Base-by-base conservation (phyloP, 2,329 filamentous ascomycete species). In the Trichoderma pleuroti region DNA sequence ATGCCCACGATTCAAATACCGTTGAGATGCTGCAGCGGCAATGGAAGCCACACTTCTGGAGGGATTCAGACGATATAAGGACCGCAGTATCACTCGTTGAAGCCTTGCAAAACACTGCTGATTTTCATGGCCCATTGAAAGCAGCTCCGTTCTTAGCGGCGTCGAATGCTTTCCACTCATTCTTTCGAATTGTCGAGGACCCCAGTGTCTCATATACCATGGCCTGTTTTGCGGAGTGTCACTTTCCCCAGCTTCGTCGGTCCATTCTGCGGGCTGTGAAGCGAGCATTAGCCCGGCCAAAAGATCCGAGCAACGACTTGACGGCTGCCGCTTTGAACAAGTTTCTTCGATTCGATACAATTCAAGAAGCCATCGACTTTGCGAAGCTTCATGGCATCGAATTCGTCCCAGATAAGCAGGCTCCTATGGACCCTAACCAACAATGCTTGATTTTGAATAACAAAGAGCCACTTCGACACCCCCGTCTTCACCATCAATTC, bases 161-260 rank as follows among this genome's bases (percentile, higher is more conserved):
- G 2, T 81, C 86, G 52, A 83, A 84, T 24, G 82, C 83, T 7
- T 87, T 84, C 57, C 81, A 83, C 28, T 83, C 86, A 21, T 91
- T 87, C 77, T 91, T 91, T 75, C 82, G 85, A 28, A 88, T 91
- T 61, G 81, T 91, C 32, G 83, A 87, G 73, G 83, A 86, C 52
- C 81, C 82, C 0, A 80, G 82, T 18, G 86, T 90, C 3, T 91
- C 90, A 0, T 92, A 91, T 76, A 90, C 88, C 1, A 90, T 91
- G 88, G 90, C 89, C 16, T 91, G 90, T 74, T 86, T 92, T 72
- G 89, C 89, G 8, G 89, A 91, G 75, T 87, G 89, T n/a, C 88
- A 90, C 75, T 91, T 92, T 71, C 86, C 87, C 52, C 82, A 84
- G 42, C 81, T 91, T 36, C 87, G 90, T 52, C 87, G 87, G 68